Evolutionary conservation across 805 yeast species (phyloP).

Genomic region (Teunomyces panamensis): DNA sequence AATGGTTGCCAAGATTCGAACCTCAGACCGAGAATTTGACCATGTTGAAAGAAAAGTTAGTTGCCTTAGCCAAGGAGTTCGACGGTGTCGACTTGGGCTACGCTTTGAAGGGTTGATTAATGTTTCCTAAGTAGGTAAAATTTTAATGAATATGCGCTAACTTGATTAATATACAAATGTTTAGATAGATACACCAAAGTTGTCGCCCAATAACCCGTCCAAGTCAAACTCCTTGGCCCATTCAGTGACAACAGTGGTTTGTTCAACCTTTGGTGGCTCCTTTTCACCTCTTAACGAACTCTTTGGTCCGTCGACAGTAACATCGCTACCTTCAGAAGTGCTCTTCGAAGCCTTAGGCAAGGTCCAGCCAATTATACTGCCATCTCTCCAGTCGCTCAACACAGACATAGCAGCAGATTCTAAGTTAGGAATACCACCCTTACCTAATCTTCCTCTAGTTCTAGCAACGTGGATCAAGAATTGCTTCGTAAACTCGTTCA

Average conservation of each 20-base stretch:
- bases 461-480: slow-evolving; percentile 92
- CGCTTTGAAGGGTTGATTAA: slow-evolving; percentile 35
- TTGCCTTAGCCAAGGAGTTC: slow-evolving; percentile 26
- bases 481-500: slow-evolving; percentile 78
- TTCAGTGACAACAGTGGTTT: slow-evolving; percentile 75
- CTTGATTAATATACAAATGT: not conserved
- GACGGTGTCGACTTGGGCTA: slow-evolving; percentile 34
- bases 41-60: slow-evolving; percentile 27
- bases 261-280: slow-evolving; percentile 52
- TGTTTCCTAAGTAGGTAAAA: not conserved
- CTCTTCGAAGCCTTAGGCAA: slow-evolving; percentile 58
- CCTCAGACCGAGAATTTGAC: slow-evolving; percentile 28
- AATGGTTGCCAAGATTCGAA: slow-evolving; percentile 41
- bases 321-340: slow-evolving; percentile 19
- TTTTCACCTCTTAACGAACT: slow-evolving; percentile 41
- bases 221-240: slow-evolving; percentile 96
- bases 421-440: slow-evolving; percentile 90
- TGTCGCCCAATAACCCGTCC: slow-evolving; percentile 66
- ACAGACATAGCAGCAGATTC: slow-evolving; percentile 80
- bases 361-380: slow-evolving; percentile 89
- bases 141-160: not conserved
- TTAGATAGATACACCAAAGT: slow-evolving; percentile 31
- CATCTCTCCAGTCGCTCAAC: slow-evolving; percentile 95
- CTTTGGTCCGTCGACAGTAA: slow-evolving; percentile 30
- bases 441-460: slow-evolving; percentile 85